These are phyloP conservation scores for Candida mattraensis DNA, from an alignment of 805 yeast species.

Conservation along the genomic window DNA sequence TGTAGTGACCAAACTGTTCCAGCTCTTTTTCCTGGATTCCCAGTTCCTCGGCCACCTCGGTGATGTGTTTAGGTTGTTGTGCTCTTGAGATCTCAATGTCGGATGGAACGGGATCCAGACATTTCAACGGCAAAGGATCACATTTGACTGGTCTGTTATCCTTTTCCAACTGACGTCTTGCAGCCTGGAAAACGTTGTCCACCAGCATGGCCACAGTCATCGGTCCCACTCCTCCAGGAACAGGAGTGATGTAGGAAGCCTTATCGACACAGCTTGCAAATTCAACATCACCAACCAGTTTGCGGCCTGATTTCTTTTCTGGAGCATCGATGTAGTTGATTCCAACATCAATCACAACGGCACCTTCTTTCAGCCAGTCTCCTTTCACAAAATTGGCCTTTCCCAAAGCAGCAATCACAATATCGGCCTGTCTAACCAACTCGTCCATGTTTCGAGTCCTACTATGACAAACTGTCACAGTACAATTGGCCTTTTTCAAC, in stretches of 20 bases:
- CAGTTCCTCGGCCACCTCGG: constrained; percentile 66
- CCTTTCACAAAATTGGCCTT: constrained; percentile 68
- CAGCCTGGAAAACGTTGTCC: constrained; percentile 69
- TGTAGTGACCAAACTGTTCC: constrained; percentile 73
- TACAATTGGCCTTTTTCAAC: constrained; percentile 69
- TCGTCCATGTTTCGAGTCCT: constrained; percentile 51
- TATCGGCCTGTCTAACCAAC: constrained; percentile 61
- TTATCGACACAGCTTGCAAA: constrained; percentile 52
- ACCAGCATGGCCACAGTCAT: constrained; percentile 86
- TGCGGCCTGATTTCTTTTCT: constrained; percentile 64
- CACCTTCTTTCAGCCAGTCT: constrained; percentile 68
- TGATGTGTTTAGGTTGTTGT: constrained; percentile 70
- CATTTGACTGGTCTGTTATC: constrained; percentile 37
- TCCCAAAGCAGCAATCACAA: constrained; percentile 79
- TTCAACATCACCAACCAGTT: constrained; percentile 79
- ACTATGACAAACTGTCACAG: constrained; percentile 76
- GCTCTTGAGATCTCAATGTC: constrained; percentile 77
- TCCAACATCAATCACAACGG: constrained; percentile 80
- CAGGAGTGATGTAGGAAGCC: constrained; percentile 76
- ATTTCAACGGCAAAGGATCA: constrained; percentile 55
- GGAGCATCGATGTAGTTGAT: constrained; percentile 72
- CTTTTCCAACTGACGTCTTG: constrained; percentile 42
- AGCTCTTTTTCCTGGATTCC: constrained; percentile 67
- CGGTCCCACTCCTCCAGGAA: constrained; percentile 92
- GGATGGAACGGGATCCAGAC: constrained; percentile 72